Evolutionary conservation across 495 filamentous ascomycete genomes (phyloP).

Genomic region (Podospora sp.): DNA sequence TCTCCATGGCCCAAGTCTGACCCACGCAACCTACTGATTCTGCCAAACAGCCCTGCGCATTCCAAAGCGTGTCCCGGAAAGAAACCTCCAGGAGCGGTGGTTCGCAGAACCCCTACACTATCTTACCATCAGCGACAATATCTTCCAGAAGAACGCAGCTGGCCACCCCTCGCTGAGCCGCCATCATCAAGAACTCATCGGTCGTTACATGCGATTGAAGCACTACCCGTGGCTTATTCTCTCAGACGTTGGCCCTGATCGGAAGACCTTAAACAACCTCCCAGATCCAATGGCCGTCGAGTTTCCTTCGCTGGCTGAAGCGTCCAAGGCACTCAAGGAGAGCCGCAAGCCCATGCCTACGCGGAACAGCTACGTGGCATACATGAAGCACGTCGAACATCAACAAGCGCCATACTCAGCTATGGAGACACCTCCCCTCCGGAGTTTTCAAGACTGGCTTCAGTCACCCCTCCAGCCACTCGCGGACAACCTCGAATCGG

Average conservation of each 20-base stretch:
- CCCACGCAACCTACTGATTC: not conserved
- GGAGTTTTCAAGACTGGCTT: conserved; percentile 80
- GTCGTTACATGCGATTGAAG: conserved; percentile 80
- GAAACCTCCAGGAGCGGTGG: conserved; percentile 82
- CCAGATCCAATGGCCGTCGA: conserved; percentile 44
- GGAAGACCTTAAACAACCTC: conserved; percentile 51
- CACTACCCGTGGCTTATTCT: conserved; percentile 80
- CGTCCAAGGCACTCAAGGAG: conserved; percentile 44
- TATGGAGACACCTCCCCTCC: conserved; percentile 46
- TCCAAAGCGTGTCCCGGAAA: conserved; percentile 74
- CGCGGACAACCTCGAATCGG: conserved; percentile 92
- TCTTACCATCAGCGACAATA: conserved; percentile 64
- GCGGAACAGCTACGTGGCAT: conserved; percentile 67
- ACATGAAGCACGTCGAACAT: conserved; percentile 80
- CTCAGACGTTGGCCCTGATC: conserved; percentile 70
- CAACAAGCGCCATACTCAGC: conserved; percentile 67
- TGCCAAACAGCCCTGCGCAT: conserved; percentile 66
- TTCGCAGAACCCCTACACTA: conserved; percentile 88
- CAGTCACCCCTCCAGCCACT: conserved; percentile 93
- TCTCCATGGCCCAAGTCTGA: not conserved
- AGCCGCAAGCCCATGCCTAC: conserved; percentile 33
- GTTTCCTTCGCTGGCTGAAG: conserved; percentile 71
- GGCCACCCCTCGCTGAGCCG: conserved; percentile 84
- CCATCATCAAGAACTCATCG: conserved; percentile 75
- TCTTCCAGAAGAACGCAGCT: conserved; percentile 76